A percentile compares a stretch with the other conserved stretches of the same genome.
Evolutionary conservation across 441 rosid species (phyloP).

Genomic region (Melastoma candidum): DNA sequence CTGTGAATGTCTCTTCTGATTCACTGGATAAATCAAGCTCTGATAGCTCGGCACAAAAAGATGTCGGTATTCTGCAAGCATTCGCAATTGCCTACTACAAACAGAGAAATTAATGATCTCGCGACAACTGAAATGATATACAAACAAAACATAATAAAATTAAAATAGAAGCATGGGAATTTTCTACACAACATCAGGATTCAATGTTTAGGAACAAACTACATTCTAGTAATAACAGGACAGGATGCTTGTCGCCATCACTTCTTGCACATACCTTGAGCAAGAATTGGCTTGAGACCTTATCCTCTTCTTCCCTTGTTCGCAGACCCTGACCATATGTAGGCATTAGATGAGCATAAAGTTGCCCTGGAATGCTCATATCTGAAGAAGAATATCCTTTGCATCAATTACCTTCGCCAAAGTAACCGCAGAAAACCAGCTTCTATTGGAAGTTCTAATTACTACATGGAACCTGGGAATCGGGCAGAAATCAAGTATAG

Average conservation of each 20-base stretch:
- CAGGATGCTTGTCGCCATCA: no score
- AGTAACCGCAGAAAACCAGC: slow-evolving; percentile 53
- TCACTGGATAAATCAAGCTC: slow-evolving; percentile 47
- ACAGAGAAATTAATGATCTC: slow-evolving; percentile 1
- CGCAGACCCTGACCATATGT: slow-evolving; percentile 45
- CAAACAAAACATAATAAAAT: slow-evolving; percentile 2
- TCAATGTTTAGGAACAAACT: no score
- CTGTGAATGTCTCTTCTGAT: slow-evolving; percentile 42
- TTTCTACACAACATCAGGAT: no score
- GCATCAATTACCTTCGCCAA: slow-evolving; percentile 46
- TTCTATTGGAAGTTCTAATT: slow-evolving; percentile 53
- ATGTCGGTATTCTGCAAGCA: slow-evolving; percentile 57
- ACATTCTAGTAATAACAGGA: no score
- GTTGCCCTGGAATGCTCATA: no score
- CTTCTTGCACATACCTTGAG: slow-evolving; percentile 42
- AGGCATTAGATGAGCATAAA: background rate
- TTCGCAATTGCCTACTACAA: slow-evolving; percentile 66
- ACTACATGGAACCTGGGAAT: slow-evolving; percentile 57
- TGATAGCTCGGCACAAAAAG: slow-evolving; percentile 40
- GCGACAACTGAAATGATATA: slow-evolving; percentile 3
- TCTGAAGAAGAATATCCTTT: no score
- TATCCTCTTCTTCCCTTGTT: slow-evolving; percentile 72
- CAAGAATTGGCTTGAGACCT: slow-evolving; percentile 57
- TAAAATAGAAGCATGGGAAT: background rate
- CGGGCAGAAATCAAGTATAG: background rate